Evolutionary conservation across 192 early-diverging fungal genomes (phyloP), one percentile per base, ranked within the genome.

Genomic region (Phycomyces blakesleeanus): DNA sequence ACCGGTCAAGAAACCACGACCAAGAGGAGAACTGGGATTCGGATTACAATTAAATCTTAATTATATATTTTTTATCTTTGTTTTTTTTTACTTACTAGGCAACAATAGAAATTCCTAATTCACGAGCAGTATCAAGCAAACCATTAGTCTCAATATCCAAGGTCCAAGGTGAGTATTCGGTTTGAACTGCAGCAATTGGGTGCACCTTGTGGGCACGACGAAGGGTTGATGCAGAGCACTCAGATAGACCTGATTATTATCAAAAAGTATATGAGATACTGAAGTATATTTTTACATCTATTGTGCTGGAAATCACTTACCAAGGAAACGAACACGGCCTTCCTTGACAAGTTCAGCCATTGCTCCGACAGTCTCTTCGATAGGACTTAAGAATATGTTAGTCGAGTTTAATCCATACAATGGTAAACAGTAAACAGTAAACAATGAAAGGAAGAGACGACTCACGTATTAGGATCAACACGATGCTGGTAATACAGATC

Each of bases 401-500:
- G 7, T 34, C 3, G 29, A 34, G 7, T 34, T 34, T 5, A 34
- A 5, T 2, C 2, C 7, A 34, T 34, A 34, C 7, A 34, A 34
- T 34, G 29, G 29, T 7, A 34, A 34, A n/a, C n/a, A 7, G 7
- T 34, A 34, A 5, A 34, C 7, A 7, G 7, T 34, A 34, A 5
- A 83, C 83, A 61, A 85, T 83, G 66, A 90, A 83, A 0, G 83
- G 82, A 2, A n/a, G n/a, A n/a, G n/a, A n/a, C n/a, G n/a, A 34
- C 29, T 34, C 7, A 34, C 29, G 67, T 80, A 16, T 74, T 69
- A 11, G 78, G 78, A 53, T 85, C 87, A 10, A 88, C 69, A 50
- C 87, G 78, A 57, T 85, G 84, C 54, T 78, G 75, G 60, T 87
- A 86, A 57, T 85, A 89, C 26, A 89, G 65, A 57, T 89, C 88